phyloP scores from a whole-genome alignment of 2,329 filamentous ascomycete genomes.

The Aureobasidium sp. region DNA sequence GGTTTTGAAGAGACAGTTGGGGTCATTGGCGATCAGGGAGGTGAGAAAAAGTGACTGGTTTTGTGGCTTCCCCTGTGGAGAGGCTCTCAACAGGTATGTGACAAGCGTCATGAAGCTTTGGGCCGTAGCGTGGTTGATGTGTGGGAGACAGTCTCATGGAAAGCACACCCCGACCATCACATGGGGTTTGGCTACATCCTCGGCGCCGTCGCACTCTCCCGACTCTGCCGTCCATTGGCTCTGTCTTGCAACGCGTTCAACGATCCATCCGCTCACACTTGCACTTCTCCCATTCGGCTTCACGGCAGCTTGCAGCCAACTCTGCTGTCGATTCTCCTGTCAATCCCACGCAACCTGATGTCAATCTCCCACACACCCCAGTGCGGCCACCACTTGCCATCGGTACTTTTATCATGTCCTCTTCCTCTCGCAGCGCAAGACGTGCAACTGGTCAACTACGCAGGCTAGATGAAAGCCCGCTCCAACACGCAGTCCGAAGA shows the following conservation, averaged over 20 bases:
- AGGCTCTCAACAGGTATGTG: not conserved
- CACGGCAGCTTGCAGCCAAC: not conserved
- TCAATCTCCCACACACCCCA: not conserved
- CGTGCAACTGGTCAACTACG: not conserved
- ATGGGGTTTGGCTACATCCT: not conserved
- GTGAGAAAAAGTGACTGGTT: too few relatives aligned
- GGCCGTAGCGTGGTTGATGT: not conserved
- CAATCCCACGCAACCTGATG: not conserved
- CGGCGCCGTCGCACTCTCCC: not conserved
- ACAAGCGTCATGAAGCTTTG: not conserved
- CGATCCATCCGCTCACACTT: not conserved
- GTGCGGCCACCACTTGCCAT: not conserved
- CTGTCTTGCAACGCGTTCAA: not conserved
- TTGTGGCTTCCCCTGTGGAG: not conserved
- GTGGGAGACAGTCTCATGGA: not conserved
- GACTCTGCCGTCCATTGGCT: not conserved
- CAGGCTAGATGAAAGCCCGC: not conserved
- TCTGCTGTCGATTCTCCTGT: not conserved
- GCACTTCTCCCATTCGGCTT: not conserved
- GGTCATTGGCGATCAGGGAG: too few relatives aligned
- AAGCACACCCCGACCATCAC: not conserved
- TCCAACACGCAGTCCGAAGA: not conserved
- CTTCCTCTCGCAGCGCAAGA: not conserved
- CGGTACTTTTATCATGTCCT: conserved; percentile 8
- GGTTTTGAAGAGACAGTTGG: too few relatives aligned